A percentile compares a stretch with the other conserved stretches of the same genome.
Conservation (phyloP, 116 monocot genomes). For the Papilionanthe hybrid region DNA sequence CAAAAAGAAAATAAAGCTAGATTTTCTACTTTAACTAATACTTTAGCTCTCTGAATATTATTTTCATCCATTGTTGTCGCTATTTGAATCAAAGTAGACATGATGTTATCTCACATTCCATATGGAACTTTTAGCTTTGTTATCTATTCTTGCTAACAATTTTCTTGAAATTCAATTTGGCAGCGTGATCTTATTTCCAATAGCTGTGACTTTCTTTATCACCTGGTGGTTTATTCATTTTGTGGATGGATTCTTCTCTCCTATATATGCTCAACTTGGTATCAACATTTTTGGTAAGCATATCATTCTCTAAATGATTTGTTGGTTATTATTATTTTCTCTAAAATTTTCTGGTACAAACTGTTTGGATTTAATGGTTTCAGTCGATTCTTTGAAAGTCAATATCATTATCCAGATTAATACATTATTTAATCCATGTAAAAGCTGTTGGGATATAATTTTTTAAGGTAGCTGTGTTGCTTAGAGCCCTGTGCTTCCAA, state of each 20-base stretch:
- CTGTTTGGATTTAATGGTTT: not conserved
- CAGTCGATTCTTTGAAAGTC: not conserved
- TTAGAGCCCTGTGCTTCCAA: not conserved
- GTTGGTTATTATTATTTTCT: not conserved
- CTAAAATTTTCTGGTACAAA: not conserved
- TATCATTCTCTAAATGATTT: not conserved
- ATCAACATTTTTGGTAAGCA: constrained; percentile 72
- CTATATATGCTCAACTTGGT: constrained; percentile 68
- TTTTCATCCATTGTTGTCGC: not conserved
- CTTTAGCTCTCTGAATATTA: not conserved
- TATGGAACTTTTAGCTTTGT: not conserved
- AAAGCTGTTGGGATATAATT: not conserved
- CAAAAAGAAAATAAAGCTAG: not conserved
- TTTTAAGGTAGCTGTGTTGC: not conserved
- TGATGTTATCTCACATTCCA: not conserved
- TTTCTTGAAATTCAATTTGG: constrained; percentile 13
- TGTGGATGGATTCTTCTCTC: constrained; percentile 81
- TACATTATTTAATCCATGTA: not conserved
- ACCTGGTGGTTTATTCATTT: constrained; percentile 91
- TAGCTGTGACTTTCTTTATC: constrained; percentile 75
- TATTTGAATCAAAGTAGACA: not conserved
- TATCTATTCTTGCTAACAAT: constrained; percentile 1
- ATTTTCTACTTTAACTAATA: not conserved
- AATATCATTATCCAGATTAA: not conserved
- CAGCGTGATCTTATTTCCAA: constrained; percentile 75